Percentiles rank a stretch among this genome's conserved stretches.
Evolutionary conservation across 1,284 basidiomycete genomes (phyloP).

Genomic region (Boletus smithii): DNA sequence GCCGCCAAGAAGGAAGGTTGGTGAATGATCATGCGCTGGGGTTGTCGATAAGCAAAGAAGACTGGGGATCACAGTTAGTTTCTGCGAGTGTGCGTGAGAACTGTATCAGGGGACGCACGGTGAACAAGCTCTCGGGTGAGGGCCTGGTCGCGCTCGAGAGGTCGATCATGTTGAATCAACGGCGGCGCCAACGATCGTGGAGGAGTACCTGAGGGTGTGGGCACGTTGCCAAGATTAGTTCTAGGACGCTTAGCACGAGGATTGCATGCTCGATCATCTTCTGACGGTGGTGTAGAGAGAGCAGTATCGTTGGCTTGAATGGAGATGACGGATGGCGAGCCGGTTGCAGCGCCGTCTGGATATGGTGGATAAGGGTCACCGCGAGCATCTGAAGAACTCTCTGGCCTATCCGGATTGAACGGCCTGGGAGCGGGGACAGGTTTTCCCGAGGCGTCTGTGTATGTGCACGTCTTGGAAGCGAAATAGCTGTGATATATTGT

Average conservation of each 20-base stretch:
- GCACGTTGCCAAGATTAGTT: slow-evolving; percentile 16
- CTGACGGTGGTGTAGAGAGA: slow-evolving; percentile 19
- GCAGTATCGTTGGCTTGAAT: slow-evolving; percentile 18
- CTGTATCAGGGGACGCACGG: slow-evolving; percentile 42
- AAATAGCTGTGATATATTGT: slow-evolving; percentile 53
- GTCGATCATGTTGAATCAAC: slow-evolving; percentile 27
- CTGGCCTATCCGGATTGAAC: slow-evolving; percentile 25
- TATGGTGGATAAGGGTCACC: slow-evolving; percentile 15
- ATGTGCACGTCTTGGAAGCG: slow-evolving; percentile 75
- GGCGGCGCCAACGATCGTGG: slow-evolving; percentile 39
- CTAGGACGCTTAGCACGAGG: slow-evolving; percentile 27
- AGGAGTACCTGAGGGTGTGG: slow-evolving; percentile 38
- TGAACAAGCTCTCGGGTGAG: slow-evolving; percentile 72
- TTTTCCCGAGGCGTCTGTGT: slow-evolving; percentile 75
- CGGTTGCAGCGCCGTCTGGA: slow-evolving; percentile 13
- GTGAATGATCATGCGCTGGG: slow-evolving; percentile 69
- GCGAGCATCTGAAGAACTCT: slow-evolving; percentile 22
- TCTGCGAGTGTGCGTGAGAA: slow-evolving; percentile 3
- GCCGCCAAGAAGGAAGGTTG: slow-evolving; percentile 67
- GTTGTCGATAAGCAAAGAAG: slow-evolving; percentile 78
- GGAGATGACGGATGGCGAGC: slow-evolving; percentile 17
- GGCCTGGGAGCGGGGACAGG: slow-evolving; percentile 67
- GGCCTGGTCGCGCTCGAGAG: slow-evolving; percentile 53
- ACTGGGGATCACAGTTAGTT: slow-evolving; percentile 41
- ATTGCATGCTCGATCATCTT: slow-evolving; percentile 30